Conservation (phyloP, 768 basidiomycete species). For the Hypholoma sublateritium region DNA sequence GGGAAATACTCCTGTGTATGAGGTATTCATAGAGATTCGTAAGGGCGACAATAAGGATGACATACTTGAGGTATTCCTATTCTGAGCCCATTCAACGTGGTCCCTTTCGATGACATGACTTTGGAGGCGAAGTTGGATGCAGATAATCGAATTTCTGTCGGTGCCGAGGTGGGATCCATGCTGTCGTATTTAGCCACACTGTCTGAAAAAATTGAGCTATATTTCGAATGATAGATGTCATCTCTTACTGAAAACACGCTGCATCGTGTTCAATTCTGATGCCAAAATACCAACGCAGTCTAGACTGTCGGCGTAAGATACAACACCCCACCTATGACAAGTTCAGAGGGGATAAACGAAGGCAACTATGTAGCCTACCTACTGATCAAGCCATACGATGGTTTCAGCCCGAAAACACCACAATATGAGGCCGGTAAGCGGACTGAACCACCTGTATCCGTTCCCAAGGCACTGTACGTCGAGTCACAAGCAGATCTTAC, state of each 20-base stretch:
- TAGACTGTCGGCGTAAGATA: slow-evolving; percentile 92
- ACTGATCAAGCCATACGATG: slow-evolving; percentile 90
- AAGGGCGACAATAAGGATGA: neutral
- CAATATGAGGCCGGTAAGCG: slow-evolving; percentile 94
- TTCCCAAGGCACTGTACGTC: slow-evolving; percentile 72
- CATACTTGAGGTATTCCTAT: slow-evolving; percentile 76
- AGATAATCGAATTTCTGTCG: slow-evolving; percentile 31
- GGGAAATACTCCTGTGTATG: slow-evolving; percentile 75
- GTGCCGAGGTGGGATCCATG: slow-evolving; percentile 74
- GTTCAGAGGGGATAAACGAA: neutral
- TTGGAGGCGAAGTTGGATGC: slow-evolving; percentile 16
- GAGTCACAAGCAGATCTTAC: neutral
- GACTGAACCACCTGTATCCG: slow-evolving; percentile 95
- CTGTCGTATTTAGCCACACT: slow-evolving; percentile 57
- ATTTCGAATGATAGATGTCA: neutral
- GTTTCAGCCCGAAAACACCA: slow-evolving; percentile 89
- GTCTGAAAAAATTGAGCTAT: slow-evolving; percentile 26
- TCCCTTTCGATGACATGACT: slow-evolving; percentile 11
- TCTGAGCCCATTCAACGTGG: slow-evolving; percentile 49
- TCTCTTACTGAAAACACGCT: slow-evolving; percentile 65
- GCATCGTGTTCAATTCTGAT: slow-evolving; percentile 44
- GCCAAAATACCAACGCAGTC: slow-evolving; percentile 91
- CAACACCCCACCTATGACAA: slow-evolving; percentile 73
- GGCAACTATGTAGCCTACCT: slow-evolving; percentile 45
- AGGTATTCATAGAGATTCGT: neutral